Conservation (phyloP, 129 eudicot species). For the Chrysanthemum seticuspe region DNA sequence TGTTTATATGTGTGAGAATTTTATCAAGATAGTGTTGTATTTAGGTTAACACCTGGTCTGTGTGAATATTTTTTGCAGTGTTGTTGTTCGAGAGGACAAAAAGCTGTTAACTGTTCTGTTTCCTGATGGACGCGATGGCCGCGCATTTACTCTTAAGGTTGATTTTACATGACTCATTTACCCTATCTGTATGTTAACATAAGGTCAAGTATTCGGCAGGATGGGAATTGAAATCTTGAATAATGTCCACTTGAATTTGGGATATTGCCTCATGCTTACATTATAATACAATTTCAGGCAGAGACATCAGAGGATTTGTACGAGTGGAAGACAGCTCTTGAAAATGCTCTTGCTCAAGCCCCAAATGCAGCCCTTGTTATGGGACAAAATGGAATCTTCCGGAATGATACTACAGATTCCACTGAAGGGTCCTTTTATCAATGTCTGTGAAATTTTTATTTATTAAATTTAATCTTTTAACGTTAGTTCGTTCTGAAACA, state of each 20-base stretch:
- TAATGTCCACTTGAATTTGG: not conserved
- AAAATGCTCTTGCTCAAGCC: conserved; percentile 73
- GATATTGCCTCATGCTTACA: not conserved
- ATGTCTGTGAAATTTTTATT: conserved; percentile 48
- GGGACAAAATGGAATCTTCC: conserved; percentile 94
- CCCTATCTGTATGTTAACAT: not conserved
- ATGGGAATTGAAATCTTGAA: conserved; percentile 4
- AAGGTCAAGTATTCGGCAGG: conserved; percentile 8
- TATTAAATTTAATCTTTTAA: not conserved
- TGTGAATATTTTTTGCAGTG: conserved; percentile 47
- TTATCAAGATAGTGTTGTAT: not conserved
- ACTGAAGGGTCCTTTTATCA: conserved; percentile 78
- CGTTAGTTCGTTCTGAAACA: not conserved
- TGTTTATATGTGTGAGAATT: not conserved
- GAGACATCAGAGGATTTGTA: conserved; percentile 85
- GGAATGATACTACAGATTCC: conserved; percentile 72
- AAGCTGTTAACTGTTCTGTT: conserved; percentile 86
- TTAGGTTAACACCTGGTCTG: conserved; percentile 13
- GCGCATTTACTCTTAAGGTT: conserved; percentile 98
- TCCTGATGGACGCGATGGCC: conserved; percentile 99
- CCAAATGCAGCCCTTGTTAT: conserved; percentile 96
- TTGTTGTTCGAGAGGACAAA: conserved; percentile 98
- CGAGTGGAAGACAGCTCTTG: conserved; percentile 83
- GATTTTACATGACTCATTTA: conserved; percentile 31
- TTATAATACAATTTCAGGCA: conserved; percentile 50